Conservation (phyloP, 2,329 filamentous ascomycete genomes). For the Paraphaeosphaeria sporulosa region DNA sequence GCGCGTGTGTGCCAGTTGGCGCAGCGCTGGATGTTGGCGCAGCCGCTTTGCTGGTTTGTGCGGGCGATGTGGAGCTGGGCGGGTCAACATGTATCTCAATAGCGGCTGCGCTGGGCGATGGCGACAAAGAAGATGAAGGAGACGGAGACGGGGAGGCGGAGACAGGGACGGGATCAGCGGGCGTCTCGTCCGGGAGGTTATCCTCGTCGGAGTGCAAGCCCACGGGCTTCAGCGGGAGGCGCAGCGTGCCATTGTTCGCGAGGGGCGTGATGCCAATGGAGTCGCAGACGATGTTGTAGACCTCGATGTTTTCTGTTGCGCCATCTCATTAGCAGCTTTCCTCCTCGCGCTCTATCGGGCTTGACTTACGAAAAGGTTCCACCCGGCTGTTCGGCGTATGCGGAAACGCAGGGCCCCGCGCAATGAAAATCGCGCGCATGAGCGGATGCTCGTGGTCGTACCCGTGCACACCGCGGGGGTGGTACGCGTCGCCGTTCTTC, state of each 20-base stretch:
- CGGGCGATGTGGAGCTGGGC: not conserved
- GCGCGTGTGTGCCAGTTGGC: constrained; percentile 18
- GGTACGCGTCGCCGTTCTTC: constrained; percentile 71
- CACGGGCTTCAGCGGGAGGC: constrained; percentile 70
- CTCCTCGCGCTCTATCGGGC: not conserved
- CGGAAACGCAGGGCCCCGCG: constrained; percentile 89
- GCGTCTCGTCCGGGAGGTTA: constrained; percentile 56
- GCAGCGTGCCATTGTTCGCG: constrained; percentile 87
- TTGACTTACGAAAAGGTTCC: constrained; percentile 79
- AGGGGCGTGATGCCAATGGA: constrained; percentile 76
- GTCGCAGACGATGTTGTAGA: constrained; percentile 95
- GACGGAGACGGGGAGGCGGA: constrained; percentile 12
- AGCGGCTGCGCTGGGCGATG: constrained; percentile 17
- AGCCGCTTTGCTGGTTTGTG: not conserved
- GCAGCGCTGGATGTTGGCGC: constrained; percentile 23
- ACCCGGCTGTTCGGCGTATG: constrained; percentile 82
- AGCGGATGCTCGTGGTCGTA: constrained; percentile 95
- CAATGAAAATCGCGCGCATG: constrained; percentile 96
- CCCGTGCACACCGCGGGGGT: constrained; percentile 86
- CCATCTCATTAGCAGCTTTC: constrained; percentile 33
- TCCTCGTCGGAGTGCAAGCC: constrained; percentile 66
- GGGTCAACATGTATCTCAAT: not conserved
- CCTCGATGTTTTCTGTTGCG: constrained; percentile 81
- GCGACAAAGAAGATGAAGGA: constrained; percentile 3
- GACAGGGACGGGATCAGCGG: constrained; percentile 58